Evolutionary conservation across 73 alveolate genomes (phyloP).

Genomic region (Strombidium stylifer): DNA sequence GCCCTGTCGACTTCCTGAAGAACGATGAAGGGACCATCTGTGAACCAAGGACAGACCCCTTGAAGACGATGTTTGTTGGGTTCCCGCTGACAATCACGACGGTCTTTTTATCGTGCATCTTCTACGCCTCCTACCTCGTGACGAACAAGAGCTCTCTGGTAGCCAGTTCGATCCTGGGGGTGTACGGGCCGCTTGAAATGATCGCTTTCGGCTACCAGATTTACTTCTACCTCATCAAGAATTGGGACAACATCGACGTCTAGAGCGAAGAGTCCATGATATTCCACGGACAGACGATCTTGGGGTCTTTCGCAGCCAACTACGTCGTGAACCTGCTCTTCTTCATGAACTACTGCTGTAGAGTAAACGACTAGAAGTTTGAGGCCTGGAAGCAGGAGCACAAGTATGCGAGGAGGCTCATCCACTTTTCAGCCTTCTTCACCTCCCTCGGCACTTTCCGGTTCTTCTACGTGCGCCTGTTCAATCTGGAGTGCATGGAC

Average conservation of each 20-base stretch:
- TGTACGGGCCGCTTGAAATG: conserved; percentile 27
- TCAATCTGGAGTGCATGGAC: conserved; percentile 1
- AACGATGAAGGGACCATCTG: conserved; percentile 19
- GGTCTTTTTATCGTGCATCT: neutral
- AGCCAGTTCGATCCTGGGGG: neutral
- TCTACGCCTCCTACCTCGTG: neutral
- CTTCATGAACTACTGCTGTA: no score
- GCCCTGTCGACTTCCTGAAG: conserved; percentile 17
- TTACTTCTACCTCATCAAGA: neutral
- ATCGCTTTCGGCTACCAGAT: neutral
- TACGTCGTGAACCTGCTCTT: no score
- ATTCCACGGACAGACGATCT: no score
- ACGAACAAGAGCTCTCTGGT: conserved; percentile 9
- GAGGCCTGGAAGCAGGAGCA: conserved; percentile 24
- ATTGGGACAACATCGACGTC: neutral
- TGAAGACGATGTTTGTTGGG: neutral
- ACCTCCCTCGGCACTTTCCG: conserved; percentile 11
- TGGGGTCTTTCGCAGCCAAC: no score
- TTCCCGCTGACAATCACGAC: conserved; percentile 22
- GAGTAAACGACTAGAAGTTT: conserved; percentile 15
- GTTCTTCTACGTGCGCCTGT: conserved; percentile 24
- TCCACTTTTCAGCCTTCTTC: neutral
- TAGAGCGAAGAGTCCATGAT: no score
- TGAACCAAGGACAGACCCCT: conserved; percentile 11
- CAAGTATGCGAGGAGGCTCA: neutral